phyloP scores from a whole-genome alignment of 805 yeast genomes.

The Saccharomyces paradoxus region DNA sequence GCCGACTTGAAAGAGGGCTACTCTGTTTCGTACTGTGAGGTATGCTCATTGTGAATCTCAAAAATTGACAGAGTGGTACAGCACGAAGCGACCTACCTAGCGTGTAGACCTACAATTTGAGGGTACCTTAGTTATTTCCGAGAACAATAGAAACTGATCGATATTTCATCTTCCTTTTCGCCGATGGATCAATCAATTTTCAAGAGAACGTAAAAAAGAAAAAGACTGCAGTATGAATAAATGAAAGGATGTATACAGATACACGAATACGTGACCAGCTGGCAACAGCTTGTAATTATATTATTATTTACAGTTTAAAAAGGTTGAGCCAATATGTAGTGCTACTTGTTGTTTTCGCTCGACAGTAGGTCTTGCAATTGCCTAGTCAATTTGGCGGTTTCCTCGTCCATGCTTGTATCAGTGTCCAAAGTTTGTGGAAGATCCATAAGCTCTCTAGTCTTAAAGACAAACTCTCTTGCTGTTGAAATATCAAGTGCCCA shows the following conservation, averaged over 20 bases:
- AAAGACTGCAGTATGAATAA: not conserved
- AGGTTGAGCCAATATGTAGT: not conserved
- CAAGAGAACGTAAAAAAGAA: not conserved
- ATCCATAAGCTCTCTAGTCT: not conserved
- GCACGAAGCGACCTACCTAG: not conserved
- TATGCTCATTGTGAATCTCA: not conserved
- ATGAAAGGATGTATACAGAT: not conserved
- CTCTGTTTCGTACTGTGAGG: not conserved
- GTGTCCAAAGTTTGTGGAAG: conserved; percentile 10
- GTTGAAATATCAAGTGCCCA: conserved; percentile 71
- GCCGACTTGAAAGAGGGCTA: not conserved
- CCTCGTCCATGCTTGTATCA: conserved; percentile 48
- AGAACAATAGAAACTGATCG: not conserved
- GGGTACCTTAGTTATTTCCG: not conserved
- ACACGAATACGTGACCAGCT: not conserved
- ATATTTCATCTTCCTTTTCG: not conserved
- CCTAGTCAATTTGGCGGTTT: conserved; percentile 48
- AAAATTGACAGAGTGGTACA: not conserved
- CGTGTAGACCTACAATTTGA: not conserved
- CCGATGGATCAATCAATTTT: not conserved
- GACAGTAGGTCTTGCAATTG: conserved; percentile 43
- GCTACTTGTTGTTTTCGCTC: conserved; percentile 30
- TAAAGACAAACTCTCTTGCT: conserved; percentile 47
- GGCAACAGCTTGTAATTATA: not conserved
- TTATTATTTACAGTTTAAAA: not conserved